Evolutionary conservation across 1,284 basidiomycete species (phyloP).

Genomic region (Hemileia vastatrix): DNA sequence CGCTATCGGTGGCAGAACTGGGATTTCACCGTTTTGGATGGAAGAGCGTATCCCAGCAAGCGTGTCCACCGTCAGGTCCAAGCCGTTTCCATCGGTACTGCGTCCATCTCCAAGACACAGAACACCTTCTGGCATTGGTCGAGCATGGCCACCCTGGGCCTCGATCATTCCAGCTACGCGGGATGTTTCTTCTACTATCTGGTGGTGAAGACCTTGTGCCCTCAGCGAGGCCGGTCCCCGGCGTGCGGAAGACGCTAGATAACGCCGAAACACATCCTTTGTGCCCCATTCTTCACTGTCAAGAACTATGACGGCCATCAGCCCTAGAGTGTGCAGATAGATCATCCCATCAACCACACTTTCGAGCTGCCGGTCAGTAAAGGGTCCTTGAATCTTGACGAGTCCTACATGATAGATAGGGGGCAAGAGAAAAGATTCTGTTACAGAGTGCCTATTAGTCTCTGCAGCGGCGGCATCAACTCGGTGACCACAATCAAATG

Average conservation of each 20-base stretch:
- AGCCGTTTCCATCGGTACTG: slow-evolving; percentile 48
- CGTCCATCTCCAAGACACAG: slow-evolving; percentile 65
- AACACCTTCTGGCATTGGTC: slow-evolving; percentile 77
- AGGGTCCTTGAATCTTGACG: slow-evolving; percentile 95
- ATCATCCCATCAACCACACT: slow-evolving; percentile 88
- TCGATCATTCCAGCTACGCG: slow-evolving; percentile 69
- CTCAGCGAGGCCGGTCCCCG: slow-evolving; percentile 3
- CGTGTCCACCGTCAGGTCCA: slow-evolving; percentile 48
- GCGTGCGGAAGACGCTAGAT: too few species aligned
- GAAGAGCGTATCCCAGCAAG: slow-evolving; percentile 75
- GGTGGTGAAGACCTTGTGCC: slow-evolving; percentile 50
- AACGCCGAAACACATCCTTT: too few species aligned
- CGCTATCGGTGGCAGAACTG: slow-evolving; percentile 88
- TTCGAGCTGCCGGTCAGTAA: slow-evolving; percentile 86
- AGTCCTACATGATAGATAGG: slow-evolving; percentile 74
- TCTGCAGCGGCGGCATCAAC: slow-evolving; percentile 37
- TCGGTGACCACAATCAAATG: slow-evolving; percentile 37
- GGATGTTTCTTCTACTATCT: slow-evolving; percentile 57
- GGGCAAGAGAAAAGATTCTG: slow-evolving; percentile 75
- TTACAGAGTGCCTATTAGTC: slow-evolving; percentile 51
- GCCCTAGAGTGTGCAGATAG: slow-evolving; percentile 86
- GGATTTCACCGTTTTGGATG: slow-evolving; percentile 83
- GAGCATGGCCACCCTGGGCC: slow-evolving; percentile 68
- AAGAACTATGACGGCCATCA: slow-evolving; percentile 87
- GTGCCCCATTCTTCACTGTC: slow-evolving; percentile 70